A percentile compares a stretch with the other conserved stretches of the same genome.
These are phyloP conservation scores for Pyrus betulifolia DNA, from an alignment of 306 rosid species.

Conservation along the genomic window DNA sequence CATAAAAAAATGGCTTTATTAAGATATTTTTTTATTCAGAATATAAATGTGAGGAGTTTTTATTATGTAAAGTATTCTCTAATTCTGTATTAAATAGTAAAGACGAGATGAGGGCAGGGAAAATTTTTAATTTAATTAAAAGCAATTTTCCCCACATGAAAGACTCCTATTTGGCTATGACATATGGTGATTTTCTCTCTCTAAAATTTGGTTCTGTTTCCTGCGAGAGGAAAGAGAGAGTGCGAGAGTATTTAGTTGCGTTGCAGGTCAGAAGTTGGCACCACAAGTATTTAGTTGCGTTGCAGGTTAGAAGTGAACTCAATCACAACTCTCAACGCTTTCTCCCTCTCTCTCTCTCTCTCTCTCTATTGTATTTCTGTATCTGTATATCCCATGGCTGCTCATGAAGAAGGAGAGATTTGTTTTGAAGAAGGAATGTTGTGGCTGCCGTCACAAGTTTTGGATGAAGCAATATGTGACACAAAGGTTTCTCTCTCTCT, in stretches of 20 bases:
- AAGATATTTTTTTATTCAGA: too few species aligned
- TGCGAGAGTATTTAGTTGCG: conserved; percentile 38
- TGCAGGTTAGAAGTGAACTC: conserved; percentile 57
- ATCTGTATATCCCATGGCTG: conserved; percentile 31
- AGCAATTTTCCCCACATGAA: background rate
- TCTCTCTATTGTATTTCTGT: background rate
- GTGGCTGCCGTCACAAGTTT: conserved; percentile 55
- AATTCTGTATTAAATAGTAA: too few species aligned
- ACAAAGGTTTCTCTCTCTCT: conserved; percentile 22
- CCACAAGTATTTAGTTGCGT: conserved; percentile 38
- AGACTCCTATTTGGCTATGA: background rate
- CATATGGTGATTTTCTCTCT: background rate
- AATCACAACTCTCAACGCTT: conserved; percentile 6
- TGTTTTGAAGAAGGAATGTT: conserved; percentile 53
- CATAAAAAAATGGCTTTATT: too few species aligned
- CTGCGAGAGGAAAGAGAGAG: background rate
- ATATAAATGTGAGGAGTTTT: too few species aligned
- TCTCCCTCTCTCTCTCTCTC: background rate
- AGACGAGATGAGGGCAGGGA: too few species aligned
- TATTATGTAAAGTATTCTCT: too few species aligned
- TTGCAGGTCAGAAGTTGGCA: conserved; percentile 44
- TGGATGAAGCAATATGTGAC: conserved; percentile 30
- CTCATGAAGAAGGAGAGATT: conserved; percentile 25
- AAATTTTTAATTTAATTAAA: background rate
- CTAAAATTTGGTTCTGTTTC: background rate